These are phyloP conservation scores for Brassica rapa DNA, from an alignment of 345 rosid species.

Conservation along the genomic window DNA sequence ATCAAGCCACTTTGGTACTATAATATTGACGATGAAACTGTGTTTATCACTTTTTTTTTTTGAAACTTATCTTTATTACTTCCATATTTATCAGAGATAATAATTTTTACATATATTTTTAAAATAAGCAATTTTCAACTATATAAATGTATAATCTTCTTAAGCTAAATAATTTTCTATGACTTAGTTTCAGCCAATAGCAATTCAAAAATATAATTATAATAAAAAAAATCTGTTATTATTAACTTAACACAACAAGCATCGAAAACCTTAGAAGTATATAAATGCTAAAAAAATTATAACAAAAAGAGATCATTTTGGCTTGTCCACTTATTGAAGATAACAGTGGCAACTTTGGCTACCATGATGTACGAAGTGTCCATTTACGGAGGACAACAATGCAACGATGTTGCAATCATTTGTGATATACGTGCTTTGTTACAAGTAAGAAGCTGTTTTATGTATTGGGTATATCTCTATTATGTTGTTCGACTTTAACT, in stretches of 20 bases:
- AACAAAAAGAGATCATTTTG: too few relatives aligned
- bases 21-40: slow-evolving; percentile 4
- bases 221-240: too few relatives aligned
- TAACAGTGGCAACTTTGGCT: too few relatives aligned
- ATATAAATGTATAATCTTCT: not conserved
- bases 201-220: too few relatives aligned
- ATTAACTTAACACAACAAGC: not conserved
- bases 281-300: not conserved
- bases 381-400: too few relatives aligned
- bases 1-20: not conserved
- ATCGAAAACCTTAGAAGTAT: not conserved
- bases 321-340: too few relatives aligned
- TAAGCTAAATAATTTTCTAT: not conserved
- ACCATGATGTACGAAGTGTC: too few relatives aligned
- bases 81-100: not conserved
- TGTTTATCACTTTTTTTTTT: slow-evolving; percentile 9
- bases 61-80: not conserved
- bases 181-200: not conserved
- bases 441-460: too few relatives aligned
- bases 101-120: not conserved
- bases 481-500: too few relatives aligned
- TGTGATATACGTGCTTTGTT: too few relatives aligned
- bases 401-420: too few relatives aligned
- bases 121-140: not conserved
- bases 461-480: too few relatives aligned